Conservation (phyloP, 352 stramenopile species). For the Elongisporangium senticosum region DNA sequence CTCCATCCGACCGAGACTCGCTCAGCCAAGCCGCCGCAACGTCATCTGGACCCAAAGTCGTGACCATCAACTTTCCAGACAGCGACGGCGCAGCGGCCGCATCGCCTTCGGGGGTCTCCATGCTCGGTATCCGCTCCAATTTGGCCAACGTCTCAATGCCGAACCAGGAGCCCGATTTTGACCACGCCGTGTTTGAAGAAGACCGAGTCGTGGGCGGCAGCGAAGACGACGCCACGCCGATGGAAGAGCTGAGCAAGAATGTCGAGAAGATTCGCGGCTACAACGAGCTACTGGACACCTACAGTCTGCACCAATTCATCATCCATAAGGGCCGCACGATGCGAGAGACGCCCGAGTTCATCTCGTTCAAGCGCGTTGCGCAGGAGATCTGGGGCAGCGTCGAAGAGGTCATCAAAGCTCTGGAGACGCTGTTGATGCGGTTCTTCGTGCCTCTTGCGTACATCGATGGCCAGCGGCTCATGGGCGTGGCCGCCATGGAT, state of each 20-base stretch:
- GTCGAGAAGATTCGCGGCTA: slow-evolving; percentile 79
- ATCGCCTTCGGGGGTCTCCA: background rate
- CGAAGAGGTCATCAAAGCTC: slow-evolving; percentile 55
- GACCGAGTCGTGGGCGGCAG: slow-evolving; percentile 7
- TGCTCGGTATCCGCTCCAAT: background rate
- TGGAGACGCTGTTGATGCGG: slow-evolving; percentile 68
- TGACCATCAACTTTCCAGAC: slow-evolving; percentile 25
- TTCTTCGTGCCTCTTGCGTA: slow-evolving; percentile 87
- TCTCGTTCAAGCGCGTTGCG: slow-evolving; percentile 75
- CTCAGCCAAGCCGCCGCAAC: background rate
- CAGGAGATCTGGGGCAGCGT: slow-evolving; percentile 81
- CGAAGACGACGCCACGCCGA: slow-evolving; percentile 24
- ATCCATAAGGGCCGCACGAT: slow-evolving; percentile 83
- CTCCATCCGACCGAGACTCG: background rate
- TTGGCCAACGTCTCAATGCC: background rate
- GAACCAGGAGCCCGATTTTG: slow-evolving; percentile 23
- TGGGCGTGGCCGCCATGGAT: slow-evolving; percentile 65
- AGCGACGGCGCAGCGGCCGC: background rate
- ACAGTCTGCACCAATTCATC: slow-evolving; percentile 86
- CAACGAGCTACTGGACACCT: slow-evolving; percentile 73
- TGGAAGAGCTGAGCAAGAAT: slow-evolving; percentile 65
- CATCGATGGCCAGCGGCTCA: slow-evolving; percentile 75
- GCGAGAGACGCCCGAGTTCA: slow-evolving; percentile 82
- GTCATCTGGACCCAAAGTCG: slow-evolving; percentile 8
- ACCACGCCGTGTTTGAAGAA: slow-evolving; percentile 13